Percentiles rank a stretch among this genome's conserved stretches.
Evolutionary conservation across 1,284 basidiomycete species (phyloP).

Genomic region (Melampsora occidentalis): DNA sequence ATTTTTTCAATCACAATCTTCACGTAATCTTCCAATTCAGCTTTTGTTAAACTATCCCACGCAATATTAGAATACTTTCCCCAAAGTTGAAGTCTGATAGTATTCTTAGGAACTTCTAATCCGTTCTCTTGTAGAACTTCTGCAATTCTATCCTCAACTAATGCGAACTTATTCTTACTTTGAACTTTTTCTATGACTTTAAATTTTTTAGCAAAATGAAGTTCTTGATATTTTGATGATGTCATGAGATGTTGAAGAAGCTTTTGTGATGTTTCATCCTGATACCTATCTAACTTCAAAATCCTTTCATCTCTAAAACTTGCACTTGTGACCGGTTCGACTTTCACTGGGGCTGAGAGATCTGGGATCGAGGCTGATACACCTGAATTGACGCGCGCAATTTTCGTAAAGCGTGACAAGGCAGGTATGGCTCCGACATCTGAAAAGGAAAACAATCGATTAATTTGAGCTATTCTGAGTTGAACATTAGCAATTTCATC

Average conservation of each 20-base stretch:
- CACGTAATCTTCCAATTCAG: not conserved
- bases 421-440: not conserved
- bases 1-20: not conserved
- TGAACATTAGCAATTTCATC: not conserved
- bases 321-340: too few species aligned
- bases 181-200: not conserved
- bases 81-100: slow-evolving; percentile 4
- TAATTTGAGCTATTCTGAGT: not conserved
- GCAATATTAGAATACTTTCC: not conserved
- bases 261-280: not conserved
- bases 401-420: not conserved
- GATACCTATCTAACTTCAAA: not conserved
- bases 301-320: not conserved
- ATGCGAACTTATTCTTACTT: not conserved
- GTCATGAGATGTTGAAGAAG: not conserved
- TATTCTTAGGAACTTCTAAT: not conserved
- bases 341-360: not conserved
- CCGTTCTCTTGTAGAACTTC: not conserved
- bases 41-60: not conserved
- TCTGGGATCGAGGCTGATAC: not conserved
- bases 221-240: not conserved
- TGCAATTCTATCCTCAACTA: not conserved
- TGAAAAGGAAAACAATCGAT: not conserved
- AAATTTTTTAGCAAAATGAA: not conserved
- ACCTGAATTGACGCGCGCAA: not conserved